These are phyloP conservation scores for Hysterium pulicare DNA, from an alignment of 2,329 filamentous ascomycete genomes.

Conservation along the genomic window DNA sequence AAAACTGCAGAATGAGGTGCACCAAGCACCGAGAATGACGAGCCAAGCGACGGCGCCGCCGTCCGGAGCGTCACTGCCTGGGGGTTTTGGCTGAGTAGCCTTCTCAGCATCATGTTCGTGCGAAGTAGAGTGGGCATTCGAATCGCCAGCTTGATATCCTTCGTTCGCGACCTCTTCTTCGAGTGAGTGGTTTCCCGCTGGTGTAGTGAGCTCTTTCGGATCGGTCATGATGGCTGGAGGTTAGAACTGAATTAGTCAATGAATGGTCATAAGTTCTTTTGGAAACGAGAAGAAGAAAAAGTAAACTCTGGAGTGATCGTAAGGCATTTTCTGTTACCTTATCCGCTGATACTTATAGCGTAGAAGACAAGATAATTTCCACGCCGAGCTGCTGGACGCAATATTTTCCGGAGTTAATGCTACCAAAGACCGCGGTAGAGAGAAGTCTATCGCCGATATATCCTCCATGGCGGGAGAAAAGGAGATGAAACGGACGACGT, in stretches of 20 bases:
- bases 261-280: background rate
- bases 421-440: background rate
- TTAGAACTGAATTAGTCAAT: background rate
- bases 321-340: background rate
- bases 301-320: background rate
- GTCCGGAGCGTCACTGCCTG: constrained; percentile 3
- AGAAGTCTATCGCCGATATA: background rate
- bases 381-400: background rate
- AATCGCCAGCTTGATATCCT: background rate
- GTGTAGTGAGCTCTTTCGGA: background rate
- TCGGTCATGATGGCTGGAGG: background rate
- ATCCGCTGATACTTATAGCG: background rate
- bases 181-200: background rate
- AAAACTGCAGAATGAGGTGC: constrained; percentile 3
- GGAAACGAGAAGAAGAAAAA: background rate
- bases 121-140: background rate
- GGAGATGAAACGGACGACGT: background rate
- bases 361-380: background rate
- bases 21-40: constrained; percentile 9
- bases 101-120: background rate
- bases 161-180: background rate
- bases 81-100: background rate
- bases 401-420: background rate
- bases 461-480: background rate
- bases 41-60: constrained; percentile 9